Base-by-base conservation (phyloP, 208 protist species). In the Wallacemonas rigidus region DNA sequence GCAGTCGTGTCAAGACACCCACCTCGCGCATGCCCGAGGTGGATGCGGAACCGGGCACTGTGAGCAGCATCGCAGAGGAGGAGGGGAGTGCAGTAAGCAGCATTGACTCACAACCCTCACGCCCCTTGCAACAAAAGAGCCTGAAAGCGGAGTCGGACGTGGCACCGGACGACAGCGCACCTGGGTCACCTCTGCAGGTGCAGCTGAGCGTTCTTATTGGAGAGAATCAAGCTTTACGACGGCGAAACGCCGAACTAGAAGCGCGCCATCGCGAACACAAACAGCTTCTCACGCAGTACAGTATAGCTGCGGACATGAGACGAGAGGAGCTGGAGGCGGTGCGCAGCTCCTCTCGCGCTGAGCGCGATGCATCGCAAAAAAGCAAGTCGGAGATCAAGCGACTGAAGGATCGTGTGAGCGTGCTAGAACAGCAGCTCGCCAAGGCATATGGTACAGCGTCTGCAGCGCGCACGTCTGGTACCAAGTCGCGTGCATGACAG, bases 231-330 rank as follows among this genome's bases (percentile, higher is more conserved):
- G 62, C 45, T 4, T 63, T 79, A 51, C 65, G 67, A 2, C 15
- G 67, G 11, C 78, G 53, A 38, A 68, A 67, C 44, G 69, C 56
- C 4, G 69, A 82, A 43, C 55, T 76, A 4, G 71, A 81, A 62
- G 63, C 47, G 2, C 57, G 69, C 2, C 67, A 50, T 0, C 69
- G 69, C 36, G 65, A 54, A 35, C 73, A 78, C 50, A 45, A 72
- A 35, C 71, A 69, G 41, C 8, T 39, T 26, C 7, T 51, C 9
- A n/a, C 60, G n/a, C 60, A 65, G 39, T 43, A 65, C 36, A 65
- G 39, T 11, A 65, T 65, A 65, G 45, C 60, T 3, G 39, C 39
- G n/a, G 60, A 65, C 40, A 51, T 51, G 6, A 38, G 45, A 39
- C 60, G 39, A 4, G 60, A 65, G 9, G 60, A 65, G 43, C 60